Conservation (phyloP, 345 rosid species). For the Camelina hispida region DNA sequence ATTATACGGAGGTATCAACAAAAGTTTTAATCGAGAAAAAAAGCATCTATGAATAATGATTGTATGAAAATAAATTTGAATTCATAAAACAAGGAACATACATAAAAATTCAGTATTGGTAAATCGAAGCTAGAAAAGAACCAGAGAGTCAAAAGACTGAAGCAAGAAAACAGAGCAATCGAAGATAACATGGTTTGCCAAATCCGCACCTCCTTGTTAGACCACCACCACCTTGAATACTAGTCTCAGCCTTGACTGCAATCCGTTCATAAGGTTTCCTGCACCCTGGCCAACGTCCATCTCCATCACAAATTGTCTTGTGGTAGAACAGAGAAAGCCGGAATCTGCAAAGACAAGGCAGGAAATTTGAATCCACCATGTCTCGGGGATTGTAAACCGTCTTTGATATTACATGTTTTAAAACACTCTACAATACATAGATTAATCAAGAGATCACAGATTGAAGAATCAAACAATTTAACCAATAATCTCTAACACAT, state of each 20-base stretch:
- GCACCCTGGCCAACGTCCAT: conserved; percentile 99
- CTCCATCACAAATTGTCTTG: conserved; percentile 88
- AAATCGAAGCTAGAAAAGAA: conserved; percentile 41
- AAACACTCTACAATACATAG: no score
- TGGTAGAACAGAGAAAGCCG: conserved; percentile 93
- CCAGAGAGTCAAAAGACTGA: conserved; percentile 45
- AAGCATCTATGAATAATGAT: no score
- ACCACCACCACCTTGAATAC: conserved; percentile 62
- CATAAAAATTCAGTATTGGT: no score
- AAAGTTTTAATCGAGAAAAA: no score
- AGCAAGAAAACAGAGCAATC: conserved; percentile 43
- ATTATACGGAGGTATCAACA: no score
- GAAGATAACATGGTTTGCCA: conserved; percentile 45
- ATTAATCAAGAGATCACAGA: no score
- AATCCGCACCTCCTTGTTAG: conserved; percentile 47
- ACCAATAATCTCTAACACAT: no score
- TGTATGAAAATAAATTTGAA: no score
- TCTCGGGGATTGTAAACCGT: no score
- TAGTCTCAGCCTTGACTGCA: conserved; percentile 56
- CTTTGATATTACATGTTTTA: no score
- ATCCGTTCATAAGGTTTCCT: conserved; percentile 72
- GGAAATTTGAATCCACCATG: conserved; percentile 75
- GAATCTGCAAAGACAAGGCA: conserved; percentile 90
- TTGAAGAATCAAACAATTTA: no score
- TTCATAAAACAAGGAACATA: no score